Base-by-base conservation (phyloP, 768 basidiomycete genomes). In the Termitomyces heimii region DNA sequence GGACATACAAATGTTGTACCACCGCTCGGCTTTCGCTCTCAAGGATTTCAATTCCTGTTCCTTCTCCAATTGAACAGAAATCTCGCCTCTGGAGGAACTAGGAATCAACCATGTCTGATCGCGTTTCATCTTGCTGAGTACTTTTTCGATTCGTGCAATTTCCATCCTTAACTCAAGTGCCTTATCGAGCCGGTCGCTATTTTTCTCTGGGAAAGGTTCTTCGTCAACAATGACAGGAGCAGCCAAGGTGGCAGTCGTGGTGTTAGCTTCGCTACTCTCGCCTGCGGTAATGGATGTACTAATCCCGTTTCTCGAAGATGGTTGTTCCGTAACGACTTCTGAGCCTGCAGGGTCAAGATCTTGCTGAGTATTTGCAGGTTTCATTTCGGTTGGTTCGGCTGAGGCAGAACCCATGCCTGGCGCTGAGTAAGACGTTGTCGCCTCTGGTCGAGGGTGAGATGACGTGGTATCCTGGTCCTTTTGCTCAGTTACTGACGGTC, bases 81-180 rank as follows among this genome's bases (percentile, higher is more conserved):
- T 4, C 9, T 13, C 20, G 4, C 2, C 42, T 42, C 12, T 42
- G 42, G 42, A 42, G 20, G 42, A 0, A 12, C 20, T 4, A 22
- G 42, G 22, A 12, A 1, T 7, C 12, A 40, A 2, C 28, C 28
- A 24, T 45, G 16, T 2, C 12, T 20, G n/a, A 9, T 13, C 10
- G 20, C n/a, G 0, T 20, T 20, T 31, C 8, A 8, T 12, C 12
- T 12, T 29, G 12, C 0, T 12, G 12, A 47, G 9, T 2, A 2
- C 45, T n/a, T 58, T 35, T 16, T 58, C 42, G 0, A 58, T 13
- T 31, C 32, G 22, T 0, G 48, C 37, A 13, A 56, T 45, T 48
- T 61, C 29, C 18, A 53, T 60, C 12, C 62, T 49, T 13, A 63
- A 40, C n/a, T 57, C 29, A 1, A 65, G 48, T 37, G 56, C 56